Conservation (phyloP, 2,329 filamentous ascomycete species). For the Verticillium dahliae region DNA sequence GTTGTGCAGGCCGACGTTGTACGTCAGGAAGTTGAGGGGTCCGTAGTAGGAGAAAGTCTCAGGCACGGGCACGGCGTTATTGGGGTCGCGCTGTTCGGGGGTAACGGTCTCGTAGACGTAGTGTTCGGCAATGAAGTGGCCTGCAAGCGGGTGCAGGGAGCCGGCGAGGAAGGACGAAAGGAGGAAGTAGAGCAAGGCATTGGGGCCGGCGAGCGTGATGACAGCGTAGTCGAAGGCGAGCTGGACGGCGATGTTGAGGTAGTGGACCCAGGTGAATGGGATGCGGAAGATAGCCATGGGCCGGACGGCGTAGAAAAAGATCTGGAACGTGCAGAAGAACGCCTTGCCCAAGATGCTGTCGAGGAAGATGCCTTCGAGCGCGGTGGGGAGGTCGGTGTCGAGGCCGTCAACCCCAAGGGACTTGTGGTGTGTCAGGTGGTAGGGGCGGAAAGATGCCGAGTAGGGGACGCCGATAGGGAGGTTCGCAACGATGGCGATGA, state of each 20-base stretch:
- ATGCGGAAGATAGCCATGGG: slow-evolving; percentile 92
- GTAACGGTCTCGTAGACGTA: slow-evolving; percentile 69
- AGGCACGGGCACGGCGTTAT: slow-evolving; percentile 62
- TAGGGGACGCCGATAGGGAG: slow-evolving; percentile 94
- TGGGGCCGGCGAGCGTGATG: slow-evolving; percentile 50
- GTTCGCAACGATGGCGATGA: slow-evolving; percentile 90
- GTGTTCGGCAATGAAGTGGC: slow-evolving; percentile 98
- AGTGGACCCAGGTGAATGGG: slow-evolving; percentile 78
- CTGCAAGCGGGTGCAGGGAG: slow-evolving; percentile 86
- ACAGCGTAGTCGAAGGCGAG: slow-evolving; percentile 69
- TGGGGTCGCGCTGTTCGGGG: slow-evolving; percentile 47
- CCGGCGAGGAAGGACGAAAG: slow-evolving; percentile 90
- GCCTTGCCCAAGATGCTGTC: slow-evolving; percentile 94
- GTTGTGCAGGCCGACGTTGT: slow-evolving; percentile 97
- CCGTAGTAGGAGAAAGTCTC: slow-evolving; percentile 99
- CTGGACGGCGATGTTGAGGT: slow-evolving; percentile 74
- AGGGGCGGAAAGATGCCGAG: slow-evolving; percentile 91
- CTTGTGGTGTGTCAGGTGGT: slow-evolving; percentile 98
- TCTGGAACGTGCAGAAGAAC: slow-evolving; percentile 99
- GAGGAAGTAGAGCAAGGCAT: slow-evolving; percentile 74
- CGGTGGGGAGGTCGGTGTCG: slow-evolving; percentile 91
- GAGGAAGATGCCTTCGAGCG: slow-evolving; percentile 84
- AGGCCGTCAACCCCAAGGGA: slow-evolving; percentile 93
- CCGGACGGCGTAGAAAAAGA: slow-evolving; percentile 94
- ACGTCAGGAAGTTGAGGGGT: slow-evolving; percentile 82